A percentile compares a stretch with the other conserved stretches of the same genome.
phyloP scores from a whole-genome alignment of 2,329 filamentous ascomycete species.

The Trichoderma asperellum region DNA sequence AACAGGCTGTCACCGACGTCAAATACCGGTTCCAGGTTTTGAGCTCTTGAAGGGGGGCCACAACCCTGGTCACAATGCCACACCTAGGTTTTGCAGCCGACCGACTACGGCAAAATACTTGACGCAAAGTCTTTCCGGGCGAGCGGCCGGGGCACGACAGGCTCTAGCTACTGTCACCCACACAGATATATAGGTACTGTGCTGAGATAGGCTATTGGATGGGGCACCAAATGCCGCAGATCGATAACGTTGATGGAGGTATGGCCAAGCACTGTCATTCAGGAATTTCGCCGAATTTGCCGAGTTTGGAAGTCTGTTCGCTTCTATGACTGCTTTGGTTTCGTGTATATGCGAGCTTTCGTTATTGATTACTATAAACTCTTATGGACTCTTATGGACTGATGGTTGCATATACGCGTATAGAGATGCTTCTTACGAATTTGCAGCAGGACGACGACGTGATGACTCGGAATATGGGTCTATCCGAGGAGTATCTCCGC shows the following conservation, averaged over 20 bases:
- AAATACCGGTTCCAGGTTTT: slow-evolving; percentile 20
- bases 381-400: neutral
- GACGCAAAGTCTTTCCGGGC: slow-evolving; percentile 16
- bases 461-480: slow-evolving; percentile 12
- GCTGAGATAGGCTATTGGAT: neutral
- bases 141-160: neutral
- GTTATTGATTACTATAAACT: neutral
- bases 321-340: neutral
- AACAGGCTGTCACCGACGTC: neutral
- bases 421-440: neutral
- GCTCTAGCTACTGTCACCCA: neutral
- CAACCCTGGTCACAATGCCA: slow-evolving; percentile 5
- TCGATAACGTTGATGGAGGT: slow-evolving; percentile 9
- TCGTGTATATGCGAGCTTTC: neutral
- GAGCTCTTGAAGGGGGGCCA: neutral
- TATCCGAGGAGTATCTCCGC: neutral
- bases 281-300: slow-evolving; percentile 5
- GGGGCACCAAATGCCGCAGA: slow-evolving; percentile 23
- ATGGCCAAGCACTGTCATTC: neutral
- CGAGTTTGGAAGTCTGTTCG: neutral
- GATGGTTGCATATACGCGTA: neutral
- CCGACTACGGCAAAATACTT: slow-evolving; percentile 7
- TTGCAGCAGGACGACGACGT: neutral
- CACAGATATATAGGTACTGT: neutral
- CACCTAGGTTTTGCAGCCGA: neutral